Conservation (phyloP, 2,329 filamentous ascomycete species). For the Aureobasidium leucospermi region DNA sequence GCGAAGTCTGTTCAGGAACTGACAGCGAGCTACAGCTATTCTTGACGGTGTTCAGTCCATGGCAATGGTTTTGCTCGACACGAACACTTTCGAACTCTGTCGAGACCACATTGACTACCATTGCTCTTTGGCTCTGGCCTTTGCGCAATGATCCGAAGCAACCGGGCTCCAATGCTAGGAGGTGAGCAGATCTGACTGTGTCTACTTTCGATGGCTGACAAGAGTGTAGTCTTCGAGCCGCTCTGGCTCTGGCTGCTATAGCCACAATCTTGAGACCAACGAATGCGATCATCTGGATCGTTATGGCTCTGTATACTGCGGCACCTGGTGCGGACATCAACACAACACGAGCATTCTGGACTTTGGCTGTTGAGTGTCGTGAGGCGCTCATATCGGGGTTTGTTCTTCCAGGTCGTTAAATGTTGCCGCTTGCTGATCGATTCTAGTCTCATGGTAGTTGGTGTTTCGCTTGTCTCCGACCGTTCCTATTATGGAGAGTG, state of each 20-base stretch:
- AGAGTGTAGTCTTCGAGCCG: not conserved
- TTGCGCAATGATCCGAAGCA: constrained; percentile 48
- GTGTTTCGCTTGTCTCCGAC: constrained; percentile 61
- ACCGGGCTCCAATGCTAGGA: not conserved
- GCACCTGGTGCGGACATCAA: not conserved
- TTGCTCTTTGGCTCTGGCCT: constrained; percentile 77
- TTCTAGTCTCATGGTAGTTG: constrained; percentile 42
- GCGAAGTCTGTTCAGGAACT: not conserved
- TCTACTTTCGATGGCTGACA: not conserved
- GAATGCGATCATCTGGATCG: constrained; percentile 73
- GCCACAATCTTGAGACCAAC: constrained; percentile 86
- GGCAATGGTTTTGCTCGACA: constrained; percentile 95
- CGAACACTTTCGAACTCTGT: constrained; percentile 91
- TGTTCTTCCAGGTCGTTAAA: too few species aligned
- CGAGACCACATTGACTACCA: constrained; percentile 78
- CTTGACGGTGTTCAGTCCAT: constrained; percentile 69
- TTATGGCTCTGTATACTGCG: constrained; percentile 7
- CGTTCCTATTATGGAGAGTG: constrained; percentile 73
- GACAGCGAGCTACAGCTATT: constrained; percentile 46
- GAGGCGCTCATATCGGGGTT: constrained; percentile 12
- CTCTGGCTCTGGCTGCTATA: constrained; percentile 50
- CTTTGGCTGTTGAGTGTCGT: not conserved
- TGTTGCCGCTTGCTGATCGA: too few species aligned
- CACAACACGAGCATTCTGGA: not conserved
- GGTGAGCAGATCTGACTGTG: not conserved